Conservation (phyloP, 768 basidiomycete species). For the Suillus fuscotomentosus region DNA sequence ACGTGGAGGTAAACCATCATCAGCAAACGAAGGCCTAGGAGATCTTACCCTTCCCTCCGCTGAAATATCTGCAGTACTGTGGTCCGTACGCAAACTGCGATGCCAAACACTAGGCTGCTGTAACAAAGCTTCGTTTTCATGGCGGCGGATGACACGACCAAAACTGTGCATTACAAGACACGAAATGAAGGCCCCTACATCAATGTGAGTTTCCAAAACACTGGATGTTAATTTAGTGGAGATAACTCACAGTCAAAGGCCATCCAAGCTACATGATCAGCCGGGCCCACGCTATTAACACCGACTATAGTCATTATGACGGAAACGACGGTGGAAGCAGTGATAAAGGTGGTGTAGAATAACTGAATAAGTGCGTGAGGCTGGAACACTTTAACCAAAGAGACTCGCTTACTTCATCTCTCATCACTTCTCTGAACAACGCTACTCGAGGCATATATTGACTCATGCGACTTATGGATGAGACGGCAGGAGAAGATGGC, state of each 20-base stretch:
- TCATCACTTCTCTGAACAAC: constrained; percentile 55
- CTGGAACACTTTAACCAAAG: not conserved
- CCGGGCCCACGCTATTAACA: constrained; percentile 42
- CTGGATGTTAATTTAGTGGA: not conserved
- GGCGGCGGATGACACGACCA: constrained; percentile 55
- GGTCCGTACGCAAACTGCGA: constrained; percentile 31
- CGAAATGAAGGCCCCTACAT: constrained; percentile 56
- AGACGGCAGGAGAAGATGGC: constrained; percentile 24
- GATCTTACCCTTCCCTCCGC: constrained; percentile 4
- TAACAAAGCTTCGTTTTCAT: constrained; percentile 55
- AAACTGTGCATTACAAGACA: constrained; percentile 59
- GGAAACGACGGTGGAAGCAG: constrained; percentile 45
- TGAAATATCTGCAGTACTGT: constrained; percentile 3
- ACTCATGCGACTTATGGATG: constrained; percentile 41
- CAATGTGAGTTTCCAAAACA: constrained; percentile 10
- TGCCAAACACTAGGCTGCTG: constrained; percentile 47
- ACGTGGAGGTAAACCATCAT: too few relatives aligned
- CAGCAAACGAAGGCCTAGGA: not conserved
- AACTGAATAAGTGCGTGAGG: constrained; percentile 34
- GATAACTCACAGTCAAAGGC: constrained; percentile 48
- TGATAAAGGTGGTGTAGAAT: constrained; percentile 53
- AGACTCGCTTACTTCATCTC: constrained; percentile 52
- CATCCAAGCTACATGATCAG: constrained; percentile 53
- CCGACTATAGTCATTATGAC: constrained; percentile 51
- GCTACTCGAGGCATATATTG: constrained; percentile 52